Evolutionary conservation across 352 stramenopile species (phyloP), one percentile per base, ranked within the genome.

Genomic region (Pythium plurisporium): DNA sequence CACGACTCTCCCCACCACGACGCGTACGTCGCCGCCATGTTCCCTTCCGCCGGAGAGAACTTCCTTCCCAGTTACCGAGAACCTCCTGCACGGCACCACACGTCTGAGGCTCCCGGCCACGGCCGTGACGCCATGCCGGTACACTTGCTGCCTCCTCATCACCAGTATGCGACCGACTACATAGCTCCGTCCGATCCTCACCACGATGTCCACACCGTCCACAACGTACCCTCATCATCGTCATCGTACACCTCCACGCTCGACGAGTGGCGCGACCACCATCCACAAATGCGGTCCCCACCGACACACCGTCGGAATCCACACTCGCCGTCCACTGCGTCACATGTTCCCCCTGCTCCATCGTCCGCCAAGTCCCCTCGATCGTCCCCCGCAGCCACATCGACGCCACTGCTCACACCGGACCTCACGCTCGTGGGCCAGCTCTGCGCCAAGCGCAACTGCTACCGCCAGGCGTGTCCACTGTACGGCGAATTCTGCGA

Each of bases 371-470:
- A 43, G 36, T 43, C 36, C 11, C 36, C 43, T 48, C 41, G 20
- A 38, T 38, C 33, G 33, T 38, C 10, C 20, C 41, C 20, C 19
- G 23, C 25, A 25, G 26, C 41, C 41, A 30, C 19, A 48, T 15
- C 41, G 5, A 14, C 41, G 25, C 38, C 19, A 23, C 37, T 36
- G 17, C n/a, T 52, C 29, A 36, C 44, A 5, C 36, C 44, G 6
- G 57, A 64, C n/a, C 48, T 64, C 22, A 55, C 57, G 42, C 50
- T 65, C 20, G 42, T 65, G 34, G 58, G 58, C 19, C 45, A 65
- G 30, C 69, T 83, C 36, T 86, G 75, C 60, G 69, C 70, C 55
- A 86, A 86, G 65, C 76, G 74, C 55, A 86, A 83, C 58, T 86
- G 76, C 69, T 81, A 79, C 52, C 73, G 74, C 26, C 43, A 66